phyloP scores from a whole-genome alignment of 1,284 basidiomycete species.

The Inonotus hispidus region DNA sequence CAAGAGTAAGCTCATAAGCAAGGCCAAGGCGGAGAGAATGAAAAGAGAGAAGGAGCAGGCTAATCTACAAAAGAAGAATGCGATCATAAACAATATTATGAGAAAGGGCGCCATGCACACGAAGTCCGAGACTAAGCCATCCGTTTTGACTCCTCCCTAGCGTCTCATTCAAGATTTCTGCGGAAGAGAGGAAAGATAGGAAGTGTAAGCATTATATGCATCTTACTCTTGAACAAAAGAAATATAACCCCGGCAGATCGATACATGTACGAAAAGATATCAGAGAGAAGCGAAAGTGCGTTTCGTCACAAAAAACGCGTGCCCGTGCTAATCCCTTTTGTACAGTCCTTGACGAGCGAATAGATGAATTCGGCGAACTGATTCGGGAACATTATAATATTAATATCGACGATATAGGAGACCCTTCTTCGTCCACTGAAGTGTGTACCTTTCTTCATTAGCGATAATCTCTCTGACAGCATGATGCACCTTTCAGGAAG shows the following conservation, averaged over 20 bases:
- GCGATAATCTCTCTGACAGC: neutral
- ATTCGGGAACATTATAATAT: constrained; percentile 68
- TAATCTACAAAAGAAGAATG: constrained; percentile 20
- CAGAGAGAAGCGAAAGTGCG: constrained; percentile 74
- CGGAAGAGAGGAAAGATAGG: constrained; percentile 38
- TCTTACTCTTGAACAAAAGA: neutral
- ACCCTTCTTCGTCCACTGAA: constrained; percentile 70
- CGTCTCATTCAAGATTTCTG: constrained; percentile 43
- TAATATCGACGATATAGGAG: constrained; percentile 64
- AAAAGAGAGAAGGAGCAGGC: constrained; percentile 30
- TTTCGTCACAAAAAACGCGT: constrained; percentile 1
- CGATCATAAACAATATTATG: constrained; percentile 15
- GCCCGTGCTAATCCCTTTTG: neutral
- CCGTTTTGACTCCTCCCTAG: constrained; percentile 38
- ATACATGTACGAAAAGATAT: constrained; percentile 91
- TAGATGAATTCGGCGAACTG: constrained; percentile 77
- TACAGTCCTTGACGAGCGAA: constrained; percentile 73
- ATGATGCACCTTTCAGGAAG: constrained; percentile 44
- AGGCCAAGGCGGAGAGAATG: constrained; percentile 39
- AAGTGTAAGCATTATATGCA: constrained; percentile 42
- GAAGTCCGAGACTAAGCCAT: constrained; percentile 7
- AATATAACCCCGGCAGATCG: constrained; percentile 47
- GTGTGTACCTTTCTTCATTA: constrained; percentile 35
- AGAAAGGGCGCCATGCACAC: constrained; percentile 15
- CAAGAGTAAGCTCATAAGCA: constrained; percentile 48